A percentile compares a stretch with the other conserved stretches of the same genome.
Conservation (phyloP, 2,329 filamentous ascomycete species). For the Monosporascus sp. region DNA sequence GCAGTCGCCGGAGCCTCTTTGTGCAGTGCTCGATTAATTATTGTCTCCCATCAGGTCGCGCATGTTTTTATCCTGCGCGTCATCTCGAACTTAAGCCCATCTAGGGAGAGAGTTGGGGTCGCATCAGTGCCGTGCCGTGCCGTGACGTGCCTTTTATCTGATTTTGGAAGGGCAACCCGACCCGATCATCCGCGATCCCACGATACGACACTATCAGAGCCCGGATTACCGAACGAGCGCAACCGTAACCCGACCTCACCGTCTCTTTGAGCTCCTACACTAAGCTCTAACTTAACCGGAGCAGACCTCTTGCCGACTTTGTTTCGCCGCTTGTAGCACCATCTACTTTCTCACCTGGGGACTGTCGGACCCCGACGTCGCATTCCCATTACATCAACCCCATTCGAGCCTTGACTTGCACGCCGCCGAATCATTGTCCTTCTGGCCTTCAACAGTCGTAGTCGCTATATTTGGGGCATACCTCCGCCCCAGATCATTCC, state of each 20-base stretch:
- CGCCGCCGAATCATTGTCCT: background rate
- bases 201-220: background rate
- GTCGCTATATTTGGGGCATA: background rate
- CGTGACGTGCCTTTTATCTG: background rate
- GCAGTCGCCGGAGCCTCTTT: background rate
- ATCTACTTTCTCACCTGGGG: background rate
- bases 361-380: background rate
- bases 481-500: conserved; percentile 4
- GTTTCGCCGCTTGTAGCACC: background rate
- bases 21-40: background rate
- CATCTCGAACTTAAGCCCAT: too few species aligned
- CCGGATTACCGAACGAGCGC: background rate
- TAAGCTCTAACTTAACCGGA: background rate
- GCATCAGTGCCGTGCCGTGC: too few species aligned
- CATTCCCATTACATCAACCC: background rate
- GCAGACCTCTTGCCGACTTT: background rate
- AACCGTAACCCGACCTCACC: background rate
- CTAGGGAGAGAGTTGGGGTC: too few species aligned
- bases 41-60: background rate
- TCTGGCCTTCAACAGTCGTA: background rate
- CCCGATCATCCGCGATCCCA: background rate
- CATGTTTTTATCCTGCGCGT: too few species aligned
- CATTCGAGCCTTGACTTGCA: background rate
- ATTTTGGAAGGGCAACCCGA: background rate
- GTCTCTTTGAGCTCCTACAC: background rate